A percentile compares a stretch with the other conserved stretches of the same genome.
These are phyloP conservation scores for Betula pendula DNA, from an alignment of 306 rosid genomes.

Conservation along the genomic window DNA sequence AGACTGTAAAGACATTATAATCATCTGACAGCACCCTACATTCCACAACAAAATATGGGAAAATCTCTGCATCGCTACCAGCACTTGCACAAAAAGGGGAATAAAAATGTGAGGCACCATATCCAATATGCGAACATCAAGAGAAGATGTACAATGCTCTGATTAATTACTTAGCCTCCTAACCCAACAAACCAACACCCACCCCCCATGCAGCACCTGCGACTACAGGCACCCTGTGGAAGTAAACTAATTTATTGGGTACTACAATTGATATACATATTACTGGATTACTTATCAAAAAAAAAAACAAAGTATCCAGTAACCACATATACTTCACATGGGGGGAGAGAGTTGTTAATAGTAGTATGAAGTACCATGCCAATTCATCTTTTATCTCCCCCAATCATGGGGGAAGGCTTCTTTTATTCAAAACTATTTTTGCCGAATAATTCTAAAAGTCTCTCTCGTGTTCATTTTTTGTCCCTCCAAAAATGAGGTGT, in stretches of 20 bases:
- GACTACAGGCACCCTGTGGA: neutral
- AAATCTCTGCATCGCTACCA: neutral
- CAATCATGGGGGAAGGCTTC: neutral
- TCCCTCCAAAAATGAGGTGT: too few species aligned
- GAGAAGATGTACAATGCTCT: neutral
- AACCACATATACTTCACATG: neutral
- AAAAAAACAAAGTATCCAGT: neutral
- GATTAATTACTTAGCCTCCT: neutral
- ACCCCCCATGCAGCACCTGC: neutral
- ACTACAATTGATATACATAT: neutral
- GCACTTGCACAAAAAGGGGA: neutral
- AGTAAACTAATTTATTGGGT: neutral
- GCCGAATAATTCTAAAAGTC: too few species aligned
- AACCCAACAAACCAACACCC: neutral
- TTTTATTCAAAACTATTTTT: neutral
- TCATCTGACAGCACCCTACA: neutral
- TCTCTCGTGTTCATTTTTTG: too few species aligned
- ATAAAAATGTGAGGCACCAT: neutral
- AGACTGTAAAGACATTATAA: neutral
- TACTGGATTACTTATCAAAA: too few species aligned
- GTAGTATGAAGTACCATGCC: slow-evolving; percentile 7
- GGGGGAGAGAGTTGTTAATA: neutral
- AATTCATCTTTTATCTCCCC: slow-evolving; percentile 13
- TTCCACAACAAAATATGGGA: neutral
- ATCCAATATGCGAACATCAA: neutral